Evolutionary conservation across 352 stramenopile genomes (phyloP).

Genomic region (Peronosclerospora sorghi): DNA sequence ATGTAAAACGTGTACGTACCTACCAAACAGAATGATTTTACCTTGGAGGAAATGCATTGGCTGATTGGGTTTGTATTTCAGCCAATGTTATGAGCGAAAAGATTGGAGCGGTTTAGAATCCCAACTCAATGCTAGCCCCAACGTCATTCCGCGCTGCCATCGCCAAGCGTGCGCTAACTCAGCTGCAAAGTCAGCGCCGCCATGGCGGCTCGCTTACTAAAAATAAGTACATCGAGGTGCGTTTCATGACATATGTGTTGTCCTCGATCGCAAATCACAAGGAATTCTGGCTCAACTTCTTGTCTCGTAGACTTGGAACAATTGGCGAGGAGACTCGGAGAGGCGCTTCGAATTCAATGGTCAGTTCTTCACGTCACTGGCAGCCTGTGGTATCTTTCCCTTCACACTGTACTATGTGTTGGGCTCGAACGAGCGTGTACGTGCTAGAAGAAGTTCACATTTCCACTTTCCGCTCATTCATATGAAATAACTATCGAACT

Average conservation of each 20-base stretch:
- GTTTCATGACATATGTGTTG: not conserved
- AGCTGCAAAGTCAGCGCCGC: conserved; percentile 56
- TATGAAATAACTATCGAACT: not conserved
- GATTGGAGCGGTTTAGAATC: too few species aligned
- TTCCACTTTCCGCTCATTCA: not conserved
- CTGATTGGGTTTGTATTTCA: too few species aligned
- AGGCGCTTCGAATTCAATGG: conserved; percentile 70
- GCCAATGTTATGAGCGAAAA: too few species aligned
- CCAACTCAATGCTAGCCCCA: too few species aligned
- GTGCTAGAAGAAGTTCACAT: conserved; percentile 4
- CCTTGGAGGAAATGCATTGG: too few species aligned
- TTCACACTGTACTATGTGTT: conserved; percentile 58
- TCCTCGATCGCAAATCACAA: too few species aligned
- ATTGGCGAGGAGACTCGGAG: conserved; percentile 77
- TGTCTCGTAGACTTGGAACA: conserved; percentile 65
- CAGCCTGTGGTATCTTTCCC: conserved; percentile 45
- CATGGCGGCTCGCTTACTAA: conserved; percentile 64
- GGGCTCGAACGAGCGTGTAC: conserved; percentile 48
- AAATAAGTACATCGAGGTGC: conserved; percentile 79
- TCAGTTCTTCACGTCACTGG: conserved; percentile 46
- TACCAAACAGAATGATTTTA: too few species aligned
- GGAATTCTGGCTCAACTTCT: not conserved
- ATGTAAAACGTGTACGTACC: too few species aligned
- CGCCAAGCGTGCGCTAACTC: conserved; percentile 30
- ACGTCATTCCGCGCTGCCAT: too few species aligned